Conservation (phyloP, 2,329 filamentous ascomycete species). For the Didymella pomorum region DNA sequence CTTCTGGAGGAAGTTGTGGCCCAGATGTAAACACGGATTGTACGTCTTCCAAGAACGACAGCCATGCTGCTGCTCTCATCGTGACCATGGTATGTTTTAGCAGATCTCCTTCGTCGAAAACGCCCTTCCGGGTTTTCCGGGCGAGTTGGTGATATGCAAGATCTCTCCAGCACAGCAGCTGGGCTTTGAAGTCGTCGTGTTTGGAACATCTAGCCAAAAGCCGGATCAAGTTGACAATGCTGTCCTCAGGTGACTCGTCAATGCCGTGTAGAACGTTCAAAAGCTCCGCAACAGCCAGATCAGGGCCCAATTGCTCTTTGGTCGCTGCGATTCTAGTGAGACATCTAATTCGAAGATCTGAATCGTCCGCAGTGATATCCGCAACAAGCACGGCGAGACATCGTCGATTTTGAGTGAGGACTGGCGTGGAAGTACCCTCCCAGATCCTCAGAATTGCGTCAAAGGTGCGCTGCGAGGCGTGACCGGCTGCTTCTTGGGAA, state of each 20-base stretch:
- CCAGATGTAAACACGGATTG: conserved; percentile 28
- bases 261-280: conserved; percentile 17
- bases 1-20: conserved; percentile 6
- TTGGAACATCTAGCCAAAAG: conserved; percentile 21
- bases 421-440: conserved; percentile 18
- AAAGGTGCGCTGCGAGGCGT: conserved; percentile 24
- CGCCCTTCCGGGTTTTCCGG: conserved; percentile 15
- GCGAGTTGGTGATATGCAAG: conserved; percentile 30
- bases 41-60: conserved; percentile 31
- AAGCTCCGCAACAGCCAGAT: conserved; percentile 24
- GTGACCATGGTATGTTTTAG: conserved; percentile 28
- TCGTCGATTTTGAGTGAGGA: conserved; percentile 20
- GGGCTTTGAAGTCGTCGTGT: conserved; percentile 5
- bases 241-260: conserved; percentile 12
- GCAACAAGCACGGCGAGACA: conserved; percentile 31
- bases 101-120: background rate
- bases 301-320: conserved; percentile 14
- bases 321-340: conserved; percentile 29
- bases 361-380: conserved; percentile 10
- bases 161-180: conserved; percentile 32
- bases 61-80: conserved; percentile 34
- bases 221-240: conserved; percentile 29
- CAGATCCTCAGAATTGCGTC: conserved; percentile 32
- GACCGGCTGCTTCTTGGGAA: conserved; percentile 12
- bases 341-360: conserved; percentile 26